Evolutionary conservation across 768 basidiomycete genomes (phyloP).

Genomic region (Dendrothele bispora): DNA sequence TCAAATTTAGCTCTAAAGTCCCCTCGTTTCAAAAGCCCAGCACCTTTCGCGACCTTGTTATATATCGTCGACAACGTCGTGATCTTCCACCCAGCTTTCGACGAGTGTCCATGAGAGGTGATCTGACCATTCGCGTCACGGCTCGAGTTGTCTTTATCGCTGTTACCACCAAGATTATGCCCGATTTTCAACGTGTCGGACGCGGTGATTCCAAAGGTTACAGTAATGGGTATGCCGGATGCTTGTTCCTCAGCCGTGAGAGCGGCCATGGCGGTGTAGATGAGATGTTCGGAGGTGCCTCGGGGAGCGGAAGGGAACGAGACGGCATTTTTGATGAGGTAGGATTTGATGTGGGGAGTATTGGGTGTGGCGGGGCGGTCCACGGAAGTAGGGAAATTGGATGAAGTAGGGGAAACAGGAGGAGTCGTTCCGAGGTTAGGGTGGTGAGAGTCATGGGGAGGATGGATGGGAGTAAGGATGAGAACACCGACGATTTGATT

Average conservation of each 20-base stretch:
- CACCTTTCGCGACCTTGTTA: constrained; percentile 34
- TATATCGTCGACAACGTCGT: constrained; percentile 44
- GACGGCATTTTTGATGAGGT: constrained; percentile 56
- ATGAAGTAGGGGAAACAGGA: too few species aligned
- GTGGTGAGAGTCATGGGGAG: too few species aligned
- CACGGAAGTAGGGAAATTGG: too few species aligned
- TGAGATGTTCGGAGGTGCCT: constrained; percentile 54
- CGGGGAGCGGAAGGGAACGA: constrained; percentile 54
- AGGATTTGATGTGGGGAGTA: constrained; percentile 29
- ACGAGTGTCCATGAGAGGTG: background rate
- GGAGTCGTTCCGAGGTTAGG: too few species aligned
- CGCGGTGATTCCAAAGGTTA: constrained; percentile 52
- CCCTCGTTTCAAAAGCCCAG: constrained; percentile 40
- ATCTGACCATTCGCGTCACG: too few species aligned
- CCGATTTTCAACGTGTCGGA: constrained; percentile 37
- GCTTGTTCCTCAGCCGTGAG: constrained; percentile 33
- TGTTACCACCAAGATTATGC: constrained; percentile 44
- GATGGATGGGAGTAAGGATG: constrained; percentile 48
- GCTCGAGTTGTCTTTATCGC: too few species aligned
- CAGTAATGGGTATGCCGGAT: constrained; percentile 25
- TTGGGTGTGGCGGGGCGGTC: too few species aligned
- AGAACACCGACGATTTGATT: constrained; percentile 46
- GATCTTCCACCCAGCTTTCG: constrained; percentile 42
- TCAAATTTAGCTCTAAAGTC: constrained; percentile 39
- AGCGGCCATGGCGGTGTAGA: constrained; percentile 45